Evolutionary conservation across 2,329 filamentous ascomycete genomes (phyloP).

Genomic region (Paracamarosporium sp.): DNA sequence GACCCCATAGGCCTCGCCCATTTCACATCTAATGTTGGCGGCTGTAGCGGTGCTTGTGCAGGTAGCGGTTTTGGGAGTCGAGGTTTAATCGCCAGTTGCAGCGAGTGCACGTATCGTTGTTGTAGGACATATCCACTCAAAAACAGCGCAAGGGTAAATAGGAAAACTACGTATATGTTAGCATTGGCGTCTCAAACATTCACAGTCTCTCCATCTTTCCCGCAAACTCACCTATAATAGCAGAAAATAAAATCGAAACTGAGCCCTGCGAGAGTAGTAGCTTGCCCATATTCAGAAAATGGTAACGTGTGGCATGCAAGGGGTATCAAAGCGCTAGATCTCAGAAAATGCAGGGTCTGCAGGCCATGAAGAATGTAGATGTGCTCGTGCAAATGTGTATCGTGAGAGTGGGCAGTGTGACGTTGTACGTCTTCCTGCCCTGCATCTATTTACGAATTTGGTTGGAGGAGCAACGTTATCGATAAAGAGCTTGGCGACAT

Average conservation of each 20-base stretch:
- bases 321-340: conserved; percentile 24
- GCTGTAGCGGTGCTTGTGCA: conserved; percentile 37
- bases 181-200: conserved; percentile 1
- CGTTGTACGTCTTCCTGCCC: conserved; percentile 24
- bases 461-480: conserved; percentile 35
- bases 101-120: conserved; percentile 79
- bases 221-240: conserved; percentile 63
- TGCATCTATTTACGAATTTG: conserved; percentile 20
- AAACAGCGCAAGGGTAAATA: conserved; percentile 84
- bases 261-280: conserved; percentile 73
- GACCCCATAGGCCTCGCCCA: conserved; percentile 43
- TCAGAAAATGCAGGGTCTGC: conserved; percentile 13
- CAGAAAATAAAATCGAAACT: conserved; percentile 72
- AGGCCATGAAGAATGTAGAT: conserved; percentile 17
- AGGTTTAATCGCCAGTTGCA: conserved; percentile 75
- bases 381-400: conserved; percentile 29
- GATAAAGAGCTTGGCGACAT: conserved; percentile 25
- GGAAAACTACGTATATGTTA: conserved; percentile 59
- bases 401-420: conserved; percentile 30
- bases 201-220: not conserved
- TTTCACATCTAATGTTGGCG: conserved; percentile 44
- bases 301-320: conserved; percentile 14
- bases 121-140: conserved; percentile 87
- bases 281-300: conserved; percentile 34
- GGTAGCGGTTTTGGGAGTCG: conserved; percentile 52